Percentiles rank a stretch among this genome's conserved stretches.
Evolutionary conservation across 2,329 filamentous ascomycete species (phyloP).

Genomic region (Didymella segeticola): DNA sequence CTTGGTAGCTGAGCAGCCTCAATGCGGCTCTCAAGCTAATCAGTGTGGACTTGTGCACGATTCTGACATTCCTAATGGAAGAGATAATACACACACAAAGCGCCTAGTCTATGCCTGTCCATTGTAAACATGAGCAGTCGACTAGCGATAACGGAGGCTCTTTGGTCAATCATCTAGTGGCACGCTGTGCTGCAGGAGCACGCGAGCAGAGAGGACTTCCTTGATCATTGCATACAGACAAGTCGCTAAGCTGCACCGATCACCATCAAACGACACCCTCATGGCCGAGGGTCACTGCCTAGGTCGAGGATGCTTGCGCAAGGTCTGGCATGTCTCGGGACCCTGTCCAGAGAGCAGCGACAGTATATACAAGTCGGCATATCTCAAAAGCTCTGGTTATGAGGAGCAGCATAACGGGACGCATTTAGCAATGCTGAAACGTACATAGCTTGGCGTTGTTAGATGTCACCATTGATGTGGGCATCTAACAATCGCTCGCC

Average conservation of each 20-base stretch:
- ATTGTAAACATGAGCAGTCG: background rate
- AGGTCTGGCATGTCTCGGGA: background rate
- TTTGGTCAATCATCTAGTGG: too few relatives aligned
- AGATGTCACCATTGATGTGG: background rate
- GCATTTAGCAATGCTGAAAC: background rate
- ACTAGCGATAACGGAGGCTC: background rate
- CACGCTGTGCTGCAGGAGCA: background rate
- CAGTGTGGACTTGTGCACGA: too few relatives aligned
- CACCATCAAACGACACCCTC: background rate
- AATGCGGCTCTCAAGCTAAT: too few relatives aligned
- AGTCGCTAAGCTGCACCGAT: background rate
- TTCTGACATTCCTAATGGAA: background rate
- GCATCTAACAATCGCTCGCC: too few relatives aligned
- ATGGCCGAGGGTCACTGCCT: background rate
- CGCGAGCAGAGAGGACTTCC: background rate
- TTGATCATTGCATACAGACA: background rate
- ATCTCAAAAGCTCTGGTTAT: too few relatives aligned
- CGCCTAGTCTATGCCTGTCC: background rate
- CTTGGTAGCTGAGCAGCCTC: too few relatives aligned
- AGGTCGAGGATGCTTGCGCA: background rate
- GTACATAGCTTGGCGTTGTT: background rate
- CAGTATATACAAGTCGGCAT: too few relatives aligned
- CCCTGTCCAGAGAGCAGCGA: background rate
- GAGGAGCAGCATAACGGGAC: too few relatives aligned
- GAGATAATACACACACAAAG: background rate